These are phyloP conservation scores for Serendipita sp. DNA, from an alignment of 768 basidiomycete species.

Conservation along the genomic window DNA sequence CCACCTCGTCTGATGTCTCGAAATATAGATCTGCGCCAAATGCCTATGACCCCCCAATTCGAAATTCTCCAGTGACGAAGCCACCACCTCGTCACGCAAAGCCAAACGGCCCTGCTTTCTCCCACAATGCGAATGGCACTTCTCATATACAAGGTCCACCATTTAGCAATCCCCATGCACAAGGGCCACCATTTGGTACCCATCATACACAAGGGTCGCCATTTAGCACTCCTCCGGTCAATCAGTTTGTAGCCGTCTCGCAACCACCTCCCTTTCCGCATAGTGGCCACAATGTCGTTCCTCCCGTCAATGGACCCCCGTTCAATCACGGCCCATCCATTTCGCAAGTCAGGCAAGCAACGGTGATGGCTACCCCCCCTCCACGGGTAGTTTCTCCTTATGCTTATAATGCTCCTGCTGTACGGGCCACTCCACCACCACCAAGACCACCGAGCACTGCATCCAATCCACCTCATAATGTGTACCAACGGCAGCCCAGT, in stretches of 20 bases:
- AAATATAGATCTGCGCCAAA: conserved; percentile 4
- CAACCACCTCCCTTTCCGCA: not conserved
- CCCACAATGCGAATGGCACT: not conserved
- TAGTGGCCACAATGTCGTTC: not conserved
- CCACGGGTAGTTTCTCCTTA: not conserved
- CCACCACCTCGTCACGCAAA: not conserved
- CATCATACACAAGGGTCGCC: not conserved
- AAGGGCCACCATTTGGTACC: not conserved
- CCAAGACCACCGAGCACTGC: not conserved
- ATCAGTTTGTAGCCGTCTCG: not conserved
- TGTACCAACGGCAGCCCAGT: not conserved
- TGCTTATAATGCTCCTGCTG: not conserved
- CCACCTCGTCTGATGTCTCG: conserved; percentile 1
- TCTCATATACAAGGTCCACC: not conserved
- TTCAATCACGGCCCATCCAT: not conserved
- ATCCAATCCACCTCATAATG: not conserved
- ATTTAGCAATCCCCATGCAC: not conserved
- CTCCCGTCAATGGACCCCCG: not conserved
- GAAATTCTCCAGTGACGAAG: not conserved
- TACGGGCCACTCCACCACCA: not conserved
- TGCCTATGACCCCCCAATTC: conserved; percentile 3
- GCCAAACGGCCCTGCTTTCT: too few relatives aligned
- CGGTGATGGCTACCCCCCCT: not conserved
- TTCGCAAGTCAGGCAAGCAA: not conserved
- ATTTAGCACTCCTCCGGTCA: not conserved